A percentile compares a stretch with the other conserved stretches of the same genome.
phyloP scores from a whole-genome alignment of 768 basidiomycete species.

The Hydnum rufescens region DNA sequence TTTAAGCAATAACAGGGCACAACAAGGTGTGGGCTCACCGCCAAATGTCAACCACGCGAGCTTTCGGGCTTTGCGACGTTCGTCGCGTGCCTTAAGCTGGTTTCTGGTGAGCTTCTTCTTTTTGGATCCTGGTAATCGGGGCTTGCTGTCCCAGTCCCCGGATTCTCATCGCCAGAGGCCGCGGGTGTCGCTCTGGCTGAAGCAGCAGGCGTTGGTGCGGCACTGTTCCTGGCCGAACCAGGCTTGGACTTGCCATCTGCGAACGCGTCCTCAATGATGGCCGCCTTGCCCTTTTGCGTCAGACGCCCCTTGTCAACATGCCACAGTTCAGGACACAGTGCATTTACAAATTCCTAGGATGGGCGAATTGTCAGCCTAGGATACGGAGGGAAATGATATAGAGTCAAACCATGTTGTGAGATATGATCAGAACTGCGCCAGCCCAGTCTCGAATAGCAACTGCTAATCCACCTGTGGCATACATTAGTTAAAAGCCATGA shows the following conservation, averaged over 20 bases:
- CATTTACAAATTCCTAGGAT: slow-evolving; percentile 53
- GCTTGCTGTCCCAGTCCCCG: slow-evolving; percentile 10
- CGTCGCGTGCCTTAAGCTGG: slow-evolving; percentile 76
- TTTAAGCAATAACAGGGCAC: not conserved
- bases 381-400: not conserved
- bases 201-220: slow-evolving; percentile 42
- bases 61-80: slow-evolving; percentile 61
- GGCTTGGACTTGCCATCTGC: slow-evolving; percentile 31
- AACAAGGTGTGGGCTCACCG: slow-evolving; percentile 20
- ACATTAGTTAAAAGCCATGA: too few species aligned
- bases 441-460: slow-evolving; percentile 91
- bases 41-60: slow-evolving; percentile 67
- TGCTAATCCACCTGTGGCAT: slow-evolving; percentile 39
- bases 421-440: slow-evolving; percentile 90
- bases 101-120: slow-evolving; percentile 88
- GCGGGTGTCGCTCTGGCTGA: slow-evolving; percentile 59
- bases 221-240: slow-evolving; percentile 41
- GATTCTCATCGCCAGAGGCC: slow-evolving; percentile 57
- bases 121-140: slow-evolving; percentile 30
- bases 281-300: slow-evolving; percentile 72
- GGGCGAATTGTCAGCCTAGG: not conserved
- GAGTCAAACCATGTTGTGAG: slow-evolving; percentile 39
- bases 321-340: slow-evolving; percentile 87
- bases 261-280: slow-evolving; percentile 70
- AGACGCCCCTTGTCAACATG: slow-evolving; percentile 71